phyloP scores from a whole-genome alignment of 345 rosid genomes.

The Euclidium syriacum region DNA sequence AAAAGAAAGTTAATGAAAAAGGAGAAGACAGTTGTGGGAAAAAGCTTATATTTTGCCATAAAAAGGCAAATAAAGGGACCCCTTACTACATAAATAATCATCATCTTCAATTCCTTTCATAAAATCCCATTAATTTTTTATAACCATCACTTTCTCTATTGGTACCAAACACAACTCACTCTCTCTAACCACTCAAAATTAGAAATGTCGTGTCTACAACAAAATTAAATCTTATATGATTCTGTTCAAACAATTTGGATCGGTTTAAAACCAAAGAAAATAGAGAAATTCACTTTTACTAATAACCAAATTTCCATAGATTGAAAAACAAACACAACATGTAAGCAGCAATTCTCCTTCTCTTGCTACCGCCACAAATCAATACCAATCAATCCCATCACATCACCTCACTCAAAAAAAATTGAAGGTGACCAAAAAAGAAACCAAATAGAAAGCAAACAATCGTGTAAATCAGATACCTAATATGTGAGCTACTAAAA shows the following conservation, averaged over 20 bases:
- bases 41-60: background rate
- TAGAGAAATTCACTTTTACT: background rate
- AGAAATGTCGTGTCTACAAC: slow-evolving; percentile 12
- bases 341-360: slow-evolving; percentile 22
- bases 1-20: slow-evolving; percentile 4
- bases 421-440: slow-evolving; percentile 18
- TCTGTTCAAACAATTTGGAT: background rate
- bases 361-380: background rate
- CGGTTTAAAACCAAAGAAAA: background rate
- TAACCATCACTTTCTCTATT: slow-evolving; percentile 15
- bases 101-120: slow-evolving; percentile 20
- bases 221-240: background rate
- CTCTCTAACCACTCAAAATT: slow-evolving; percentile 21
- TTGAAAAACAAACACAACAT: background rate
- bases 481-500: slow-evolving; percentile 19
- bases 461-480: background rate
- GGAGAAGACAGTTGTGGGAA: slow-evolving; percentile 8
- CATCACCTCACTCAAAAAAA: slow-evolving; percentile 22
- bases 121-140: slow-evolving; percentile 16
- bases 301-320: background rate
- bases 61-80: slow-evolving; percentile 15
- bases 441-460: background rate
- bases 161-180: slow-evolving; percentile 19
- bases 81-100: slow-evolving; percentile 7
- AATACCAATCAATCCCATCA: slow-evolving; percentile 4